Evolutionary conservation across 2,329 filamentous ascomycete species (phyloP), one percentile per base, ranked within the genome.

Genomic region (Botrytis hyacinthi): DNA sequence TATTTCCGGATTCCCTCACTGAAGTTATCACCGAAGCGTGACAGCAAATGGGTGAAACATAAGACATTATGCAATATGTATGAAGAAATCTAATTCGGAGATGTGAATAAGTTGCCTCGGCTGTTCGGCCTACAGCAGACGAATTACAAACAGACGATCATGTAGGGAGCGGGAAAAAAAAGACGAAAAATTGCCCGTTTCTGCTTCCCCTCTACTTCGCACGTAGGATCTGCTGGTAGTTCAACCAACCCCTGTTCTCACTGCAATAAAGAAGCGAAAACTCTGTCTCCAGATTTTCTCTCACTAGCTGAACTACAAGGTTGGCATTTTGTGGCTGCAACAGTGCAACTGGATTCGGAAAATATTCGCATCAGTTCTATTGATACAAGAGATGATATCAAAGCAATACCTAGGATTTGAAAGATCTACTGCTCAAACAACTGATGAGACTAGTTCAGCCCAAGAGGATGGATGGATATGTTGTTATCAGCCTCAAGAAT

Each of bases 221-320:
- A 44, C n/a, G 26, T 54, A 22, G 40, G 46, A 68, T 40, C 61
- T 20, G n/a, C n/a, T 68, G 32, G 20, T 54, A 35, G 46, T 54
- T 40, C 26, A 54, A 54, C 6, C 65, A 18, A 14, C 65, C 46
- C 65, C 37, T 67, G 46, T 54, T 20, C 22, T 16, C 51, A 57
- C n/a, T 57, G n/a, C 7, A 57, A 57, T 10, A 18, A 9, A 57
- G 18, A 48, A 68, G 46, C 32, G 46, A 68, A 68, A 68, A 42
- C 48, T 57, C 48, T 26, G 66, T 68, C 66, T 68, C 66, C 66
- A 57, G 66, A 68, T 68, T 68, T 68, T 42, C 35, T 42, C 18
- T 29, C 37, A 12, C 61, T 44, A 32, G 61, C 40, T 46, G 40
- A 65, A 32, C n/a, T 46, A 22, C 37, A 44, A 44, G 40, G n/a